A percentile compares a stretch with the other conserved stretches of the same genome.
Evolutionary conservation across 2,329 filamentous ascomycete species (phyloP).

Genomic region (Fusarium sp.): DNA sequence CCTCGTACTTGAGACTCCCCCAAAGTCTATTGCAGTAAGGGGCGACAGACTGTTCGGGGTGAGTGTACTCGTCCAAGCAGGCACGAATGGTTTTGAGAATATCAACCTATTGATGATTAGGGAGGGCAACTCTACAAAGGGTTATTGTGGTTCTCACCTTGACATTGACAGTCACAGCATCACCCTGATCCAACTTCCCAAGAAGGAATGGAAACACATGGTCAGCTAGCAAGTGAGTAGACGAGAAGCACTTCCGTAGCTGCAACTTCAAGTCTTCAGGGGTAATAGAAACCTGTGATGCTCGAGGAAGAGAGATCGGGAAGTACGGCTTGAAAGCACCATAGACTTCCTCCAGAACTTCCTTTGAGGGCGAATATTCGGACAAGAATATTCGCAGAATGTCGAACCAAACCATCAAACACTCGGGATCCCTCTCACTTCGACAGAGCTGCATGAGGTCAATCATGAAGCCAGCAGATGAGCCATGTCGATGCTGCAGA

Average conservation of each 20-base stretch:
- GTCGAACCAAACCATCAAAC: conserved; percentile 68
- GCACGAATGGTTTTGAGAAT: conserved; percentile 67
- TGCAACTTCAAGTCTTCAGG: conserved; percentile 67
- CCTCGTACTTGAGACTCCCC: conserved; percentile 72
- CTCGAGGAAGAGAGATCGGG: conserved; percentile 66
- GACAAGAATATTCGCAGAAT: conserved; percentile 59
- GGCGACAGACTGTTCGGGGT: conserved; percentile 58
- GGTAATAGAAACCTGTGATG: conserved; percentile 64
- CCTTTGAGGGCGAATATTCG: conserved; percentile 58
- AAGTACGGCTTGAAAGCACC: conserved; percentile 70
- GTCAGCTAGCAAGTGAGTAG: conserved; percentile 58
- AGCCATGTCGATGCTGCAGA: conserved; percentile 58
- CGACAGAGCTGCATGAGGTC: conserved; percentile 63
- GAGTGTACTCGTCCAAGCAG: conserved; percentile 62
- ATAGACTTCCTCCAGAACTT: conserved; percentile 63
- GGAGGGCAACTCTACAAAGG: not conserved
- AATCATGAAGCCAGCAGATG: conserved; percentile 59
- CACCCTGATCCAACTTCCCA: conserved; percentile 68
- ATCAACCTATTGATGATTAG: conserved; percentile 56
- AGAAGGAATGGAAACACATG: conserved; percentile 65
- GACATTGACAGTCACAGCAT: conserved; percentile 68
- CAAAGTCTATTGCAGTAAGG: conserved; percentile 65
- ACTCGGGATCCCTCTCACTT: conserved; percentile 68
- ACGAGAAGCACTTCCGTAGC: conserved; percentile 65
- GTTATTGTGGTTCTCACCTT: conserved; percentile 53